A percentile compares a stretch with the other conserved stretches of the same genome.
Evolutionary conservation across 163 green algal species (phyloP).

Genomic region (Scenedesmus sp.): DNA sequence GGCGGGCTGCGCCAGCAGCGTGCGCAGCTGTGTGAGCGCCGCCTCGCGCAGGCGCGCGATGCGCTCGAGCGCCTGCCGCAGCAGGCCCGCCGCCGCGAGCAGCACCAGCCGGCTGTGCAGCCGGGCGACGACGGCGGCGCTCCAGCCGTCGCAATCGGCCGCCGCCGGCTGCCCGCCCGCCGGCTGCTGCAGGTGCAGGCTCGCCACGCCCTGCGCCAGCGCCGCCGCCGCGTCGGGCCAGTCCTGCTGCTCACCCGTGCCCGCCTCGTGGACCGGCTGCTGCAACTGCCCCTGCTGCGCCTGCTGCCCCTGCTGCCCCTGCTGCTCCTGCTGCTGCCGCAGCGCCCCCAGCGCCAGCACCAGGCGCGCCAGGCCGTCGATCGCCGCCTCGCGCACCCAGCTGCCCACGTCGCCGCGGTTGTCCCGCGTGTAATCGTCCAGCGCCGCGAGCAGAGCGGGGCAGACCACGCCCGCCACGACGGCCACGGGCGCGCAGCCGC

Average conservation of each 20-base stretch:
- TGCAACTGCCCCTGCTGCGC: conserved; percentile 21
- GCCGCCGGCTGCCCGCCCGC: background rate
- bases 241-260: background rate
- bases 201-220: conserved; percentile 7
- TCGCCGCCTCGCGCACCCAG: conserved; percentile 89
- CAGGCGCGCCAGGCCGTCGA: conserved; percentile 54
- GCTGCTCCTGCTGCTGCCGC: background rate
- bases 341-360: conserved; percentile 40
- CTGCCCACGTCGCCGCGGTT: conserved; percentile 95
- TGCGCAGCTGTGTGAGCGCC: conserved; percentile 50
- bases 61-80: conserved; percentile 87
- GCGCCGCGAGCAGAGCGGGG: conserved; percentile 64
- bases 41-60: conserved; percentile 80
- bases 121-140: too few species aligned
- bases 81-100: conserved; percentile 52
- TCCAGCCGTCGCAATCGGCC: too few species aligned
- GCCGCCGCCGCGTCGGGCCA: background rate
- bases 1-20: conserved; percentile 45
- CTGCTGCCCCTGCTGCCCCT: conserved; percentile 2
- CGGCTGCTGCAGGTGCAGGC: conserved; percentile 15
- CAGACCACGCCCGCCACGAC: conserved; percentile 41
- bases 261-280: background rate
- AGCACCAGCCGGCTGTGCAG: conserved; percentile 23
- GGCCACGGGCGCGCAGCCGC: background rate
- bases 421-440: conserved; percentile 94